phyloP scores from a whole-genome alignment of 768 basidiomycete species.

The Lactarius evosmus region DNA sequence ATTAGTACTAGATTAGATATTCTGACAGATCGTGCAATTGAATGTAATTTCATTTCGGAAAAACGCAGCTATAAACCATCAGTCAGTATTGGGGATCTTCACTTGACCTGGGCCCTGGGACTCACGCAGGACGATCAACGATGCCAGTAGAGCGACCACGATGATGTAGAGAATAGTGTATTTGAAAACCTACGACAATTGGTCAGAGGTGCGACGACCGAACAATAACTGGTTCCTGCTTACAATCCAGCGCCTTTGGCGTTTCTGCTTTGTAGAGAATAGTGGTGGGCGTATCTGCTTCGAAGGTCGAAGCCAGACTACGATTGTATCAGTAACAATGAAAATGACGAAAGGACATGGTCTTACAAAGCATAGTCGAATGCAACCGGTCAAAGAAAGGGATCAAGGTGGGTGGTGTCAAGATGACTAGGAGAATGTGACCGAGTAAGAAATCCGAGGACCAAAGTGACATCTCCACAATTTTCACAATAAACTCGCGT shows the following conservation, averaged over 20 bases:
- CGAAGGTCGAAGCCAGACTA: constrained; percentile 93
- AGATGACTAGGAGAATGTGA: constrained; percentile 84
- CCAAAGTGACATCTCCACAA: constrained; percentile 94
- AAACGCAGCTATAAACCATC: constrained; percentile 54
- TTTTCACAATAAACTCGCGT: constrained; percentile 96
- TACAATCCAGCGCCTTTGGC: constrained; percentile 88
- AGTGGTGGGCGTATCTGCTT: constrained; percentile 92
- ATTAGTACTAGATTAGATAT: constrained; percentile 54
- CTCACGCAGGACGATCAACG: constrained; percentile 81
- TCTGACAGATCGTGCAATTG: constrained; percentile 80
- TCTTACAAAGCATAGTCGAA: constrained; percentile 57
- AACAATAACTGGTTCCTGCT: constrained; percentile 30
- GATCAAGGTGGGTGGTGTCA: constrained; percentile 83
- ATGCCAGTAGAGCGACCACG: constrained; percentile 72
- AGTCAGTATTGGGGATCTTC: constrained; percentile 18
- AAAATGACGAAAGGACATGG: neutral
- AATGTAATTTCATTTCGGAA: constrained; percentile 80
- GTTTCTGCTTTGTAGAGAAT: constrained; percentile 92
- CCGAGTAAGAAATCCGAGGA: constrained; percentile 89
- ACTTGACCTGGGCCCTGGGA: constrained; percentile 30
- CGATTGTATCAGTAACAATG: constrained; percentile 11
- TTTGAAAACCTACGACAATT: constrained; percentile 58
- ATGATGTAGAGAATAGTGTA: constrained; percentile 81
- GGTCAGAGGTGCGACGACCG: constrained; percentile 1
- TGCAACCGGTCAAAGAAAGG: constrained; percentile 93